These are phyloP conservation scores for Aquilaria agallochum DNA, from an alignment of 441 rosid species.

Conservation along the genomic window DNA sequence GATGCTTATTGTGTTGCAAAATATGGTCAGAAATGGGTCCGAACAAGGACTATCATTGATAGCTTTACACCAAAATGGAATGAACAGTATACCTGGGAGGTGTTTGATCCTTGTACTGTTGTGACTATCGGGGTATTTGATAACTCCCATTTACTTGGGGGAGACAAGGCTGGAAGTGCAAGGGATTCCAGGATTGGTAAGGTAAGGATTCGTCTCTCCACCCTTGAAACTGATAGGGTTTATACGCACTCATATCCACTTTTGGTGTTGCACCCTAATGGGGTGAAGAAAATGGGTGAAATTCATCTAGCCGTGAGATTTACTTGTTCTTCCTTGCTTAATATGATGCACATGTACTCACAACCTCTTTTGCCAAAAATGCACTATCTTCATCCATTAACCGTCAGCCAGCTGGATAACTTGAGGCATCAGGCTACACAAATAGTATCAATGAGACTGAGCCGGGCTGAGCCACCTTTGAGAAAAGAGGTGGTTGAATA, in stretches of 20 bases:
- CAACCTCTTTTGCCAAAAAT: slow-evolving; percentile 86
- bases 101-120: slow-evolving; percentile 93
- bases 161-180: slow-evolving; percentile 60
- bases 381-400: slow-evolving; percentile 91
- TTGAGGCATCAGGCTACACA: slow-evolving; percentile 91
- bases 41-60: slow-evolving; percentile 87
- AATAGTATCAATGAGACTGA: slow-evolving; percentile 84
- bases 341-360: slow-evolving; percentile 96
- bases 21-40: slow-evolving; percentile 92
- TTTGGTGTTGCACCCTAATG: slow-evolving; percentile 72
- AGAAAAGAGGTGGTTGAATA: slow-evolving; percentile 96
- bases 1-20: slow-evolving; percentile 98
- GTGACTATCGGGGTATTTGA: slow-evolving; percentile 91
- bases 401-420: slow-evolving; percentile 84
- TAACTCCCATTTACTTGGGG: slow-evolving; percentile 84
- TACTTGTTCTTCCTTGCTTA: slow-evolving; percentile 83
- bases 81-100: slow-evolving; percentile 99
- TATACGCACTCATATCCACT: slow-evolving; percentile 94
- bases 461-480: slow-evolving; percentile 89
- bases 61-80: slow-evolving; percentile 93
- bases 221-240: slow-evolving; percentile 89
- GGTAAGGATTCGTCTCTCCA: slow-evolving; percentile 88
- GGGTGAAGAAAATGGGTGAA: slow-evolving; percentile 97
- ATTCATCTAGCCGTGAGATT: slow-evolving; percentile 93
- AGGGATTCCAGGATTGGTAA: slow-evolving; percentile 81